phyloP scores from a whole-genome alignment of 768 basidiomycete species.

The Rhodocollybia butyracea region DNA sequence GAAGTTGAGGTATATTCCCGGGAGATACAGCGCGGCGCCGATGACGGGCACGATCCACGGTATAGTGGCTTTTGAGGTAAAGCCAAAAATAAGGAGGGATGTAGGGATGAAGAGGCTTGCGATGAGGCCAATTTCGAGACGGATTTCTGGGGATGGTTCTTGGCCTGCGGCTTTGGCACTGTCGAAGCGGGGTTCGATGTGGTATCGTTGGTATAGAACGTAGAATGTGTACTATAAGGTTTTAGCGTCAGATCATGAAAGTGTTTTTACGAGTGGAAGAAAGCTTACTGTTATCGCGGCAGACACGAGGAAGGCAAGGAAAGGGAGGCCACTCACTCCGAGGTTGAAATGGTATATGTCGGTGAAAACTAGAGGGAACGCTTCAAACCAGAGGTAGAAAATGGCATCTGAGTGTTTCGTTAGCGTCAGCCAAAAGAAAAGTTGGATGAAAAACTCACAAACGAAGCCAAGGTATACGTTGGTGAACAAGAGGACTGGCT shows the following conservation, averaged over 20 bases:
- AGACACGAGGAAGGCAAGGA: slow-evolving; percentile 23
- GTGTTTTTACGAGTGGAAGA: background rate
- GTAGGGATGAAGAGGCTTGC: slow-evolving; percentile 28
- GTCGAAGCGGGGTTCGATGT: slow-evolving; percentile 17
- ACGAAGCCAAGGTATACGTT: slow-evolving; percentile 29
- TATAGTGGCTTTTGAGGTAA: slow-evolving; percentile 22
- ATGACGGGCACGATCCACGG: slow-evolving; percentile 34
- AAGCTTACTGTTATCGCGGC: background rate
- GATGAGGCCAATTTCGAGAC: slow-evolving; percentile 29
- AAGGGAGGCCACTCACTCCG: slow-evolving; percentile 26
- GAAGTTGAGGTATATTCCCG: slow-evolving; percentile 30
- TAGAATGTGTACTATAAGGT: slow-evolving; percentile 15
- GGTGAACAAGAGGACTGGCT: slow-evolving; percentile 26
- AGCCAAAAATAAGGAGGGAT: slow-evolving; percentile 32
- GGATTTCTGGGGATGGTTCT: slow-evolving; percentile 22
- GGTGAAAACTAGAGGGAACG: slow-evolving; percentile 30
- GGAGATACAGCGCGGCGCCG: slow-evolving; percentile 28
- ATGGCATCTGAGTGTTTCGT: slow-evolving; percentile 16
- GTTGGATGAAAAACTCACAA: slow-evolving; percentile 12
- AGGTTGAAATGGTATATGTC: slow-evolving; percentile 29
- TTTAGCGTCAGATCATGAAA: background rate
- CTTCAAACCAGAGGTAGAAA: slow-evolving; percentile 32
- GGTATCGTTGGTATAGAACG: slow-evolving; percentile 20
- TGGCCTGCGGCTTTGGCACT: slow-evolving; percentile 11
- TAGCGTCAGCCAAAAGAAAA: background rate